These are phyloP conservation scores for Mucor mucedo DNA, from an alignment of 371 early-diverging fungal genomes.

Conservation along the genomic window DNA sequence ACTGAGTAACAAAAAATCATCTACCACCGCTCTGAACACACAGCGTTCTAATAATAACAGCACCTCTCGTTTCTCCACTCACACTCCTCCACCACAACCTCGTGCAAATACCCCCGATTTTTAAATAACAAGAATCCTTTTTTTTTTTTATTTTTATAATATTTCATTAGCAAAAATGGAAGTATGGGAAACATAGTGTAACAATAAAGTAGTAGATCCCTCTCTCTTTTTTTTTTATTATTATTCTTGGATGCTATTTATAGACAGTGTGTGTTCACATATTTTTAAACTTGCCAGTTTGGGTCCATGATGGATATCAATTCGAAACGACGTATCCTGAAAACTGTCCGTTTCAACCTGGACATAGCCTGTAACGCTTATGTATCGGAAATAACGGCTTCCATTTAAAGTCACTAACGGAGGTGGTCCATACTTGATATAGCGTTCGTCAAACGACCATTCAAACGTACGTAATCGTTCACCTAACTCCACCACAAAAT, in stretches of 20 bases:
- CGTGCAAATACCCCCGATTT: background rate
- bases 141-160: background rate
- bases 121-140: background rate
- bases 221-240: too few species aligned
- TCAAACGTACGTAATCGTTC: background rate
- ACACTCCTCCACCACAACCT: background rate
- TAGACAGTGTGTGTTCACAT: too few species aligned
- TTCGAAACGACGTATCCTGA: too few species aligned
- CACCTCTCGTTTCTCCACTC: background rate
- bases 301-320: too few species aligned
- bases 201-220: too few species aligned
- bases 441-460: background rate
- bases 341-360: too few species aligned
- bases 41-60: conserved; percentile 2
- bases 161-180: background rate
- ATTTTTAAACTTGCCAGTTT: too few species aligned
- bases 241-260: too few species aligned
- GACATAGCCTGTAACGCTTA: too few species aligned
- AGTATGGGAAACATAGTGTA: too few species aligned
- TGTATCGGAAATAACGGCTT: background rate
- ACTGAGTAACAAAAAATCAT: background rate
- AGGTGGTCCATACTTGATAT: background rate
- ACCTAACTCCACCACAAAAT: background rate
- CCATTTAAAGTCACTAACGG: background rate
- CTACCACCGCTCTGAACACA: background rate